Base-by-base conservation (phyloP, 2,329 filamentous ascomycete genomes). In the Hirsutella thompsonii region DNA sequence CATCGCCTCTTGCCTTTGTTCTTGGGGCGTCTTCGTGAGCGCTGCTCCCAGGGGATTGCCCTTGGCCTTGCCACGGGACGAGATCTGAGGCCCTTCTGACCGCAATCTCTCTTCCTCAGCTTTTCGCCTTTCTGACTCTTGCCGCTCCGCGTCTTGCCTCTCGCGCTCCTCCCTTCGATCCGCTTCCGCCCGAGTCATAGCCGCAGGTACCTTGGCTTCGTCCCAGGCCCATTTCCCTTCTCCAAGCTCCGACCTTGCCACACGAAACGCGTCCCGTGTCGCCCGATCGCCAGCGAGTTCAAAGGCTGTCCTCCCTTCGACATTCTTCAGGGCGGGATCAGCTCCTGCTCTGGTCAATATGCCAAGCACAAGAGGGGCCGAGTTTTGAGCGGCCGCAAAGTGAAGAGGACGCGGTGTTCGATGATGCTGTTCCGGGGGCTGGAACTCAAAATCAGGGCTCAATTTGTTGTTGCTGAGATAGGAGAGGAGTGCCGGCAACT, bases 241-340 rank as follows among this genome's bases (percentile, higher is more conserved):
- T 14, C 88, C 89, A 1, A 95, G 68, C 54, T 93, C 83, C 26
- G 76, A 73, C 6, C 92, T 82, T 4, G 88, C 87, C 2, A 95
- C 77, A 2, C 92, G 83, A 64, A 98, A 98, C 0, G 89, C 85
- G 55, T 96, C 89, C 2, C 90, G 78, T 0, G 89, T 95, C 2
- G 80, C 63, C 4, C 88, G 77, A 56, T 96, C 88, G 34, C 90
- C 87, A 1, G 86, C 79, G 1, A 98, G 73, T 42, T 94, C 87
- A 56, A 94, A 96, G 0, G 92, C 63, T 1, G 85, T 83, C 57
- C 83, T 88, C n/a, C 82, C 83, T 46, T 95, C 87, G 3, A 59
- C 67, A 54, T 83, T 94, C 20, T 60, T 59, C 1, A 80, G 42
- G 0, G 78, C 79, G 0, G 92, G 92, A 52, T 94, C 77, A 2